Evolutionary conservation across 2,329 filamentous ascomycete species (phyloP), one percentile per base, ranked within the genome.

Genomic region (Talaromyces sp.): DNA sequence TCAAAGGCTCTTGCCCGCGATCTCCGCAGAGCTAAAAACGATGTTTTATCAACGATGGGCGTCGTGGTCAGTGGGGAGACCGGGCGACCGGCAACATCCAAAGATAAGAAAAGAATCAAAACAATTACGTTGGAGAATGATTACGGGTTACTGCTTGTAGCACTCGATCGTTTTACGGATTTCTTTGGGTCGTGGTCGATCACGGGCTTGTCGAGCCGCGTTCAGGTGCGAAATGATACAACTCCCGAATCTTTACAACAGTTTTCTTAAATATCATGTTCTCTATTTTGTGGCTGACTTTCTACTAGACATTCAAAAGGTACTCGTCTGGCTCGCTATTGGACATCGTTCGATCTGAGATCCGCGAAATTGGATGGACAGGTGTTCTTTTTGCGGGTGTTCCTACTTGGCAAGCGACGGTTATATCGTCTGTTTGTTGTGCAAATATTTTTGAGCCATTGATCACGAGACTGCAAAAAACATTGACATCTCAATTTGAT

Each of bases 1-100:
- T 79, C 79, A 7, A 76, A 74, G 61, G 62, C 63, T 12, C 66
- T 75, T 29, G 73, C 72, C 10, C 72, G 74, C 46, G 72, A 74
- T 55, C 72, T 80, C 8, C 70, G 76, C 55, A 74, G 77, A 66
- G 79, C 79, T 0, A 79, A 81, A 62, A 81, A 81, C 70, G 79
- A 81, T 62, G 77, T 80, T 32, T 71, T 81, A 17, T 77, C 76
- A 24, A 79, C 76, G 9, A 79, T 80, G 72, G 79, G 79, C 3
- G 75, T 80, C 43, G 77, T 80, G 43, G 75, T 78, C 61, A 77
- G 75, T 57, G 69, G 74, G 60, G 73, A 77, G 62, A 70, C 76
- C 64, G 69, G 72, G 17, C 74, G 69, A 41, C 60, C 70, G 27
- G 68, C 67, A 58, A 65, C 67, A n/a, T 67, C 70, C 35, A 73